Evolutionary conservation across 1,139 yeast species (phyloP), one percentile per base, ranked within the genome.

Genomic region (Yamadazyma kanchanaburiensis): DNA sequence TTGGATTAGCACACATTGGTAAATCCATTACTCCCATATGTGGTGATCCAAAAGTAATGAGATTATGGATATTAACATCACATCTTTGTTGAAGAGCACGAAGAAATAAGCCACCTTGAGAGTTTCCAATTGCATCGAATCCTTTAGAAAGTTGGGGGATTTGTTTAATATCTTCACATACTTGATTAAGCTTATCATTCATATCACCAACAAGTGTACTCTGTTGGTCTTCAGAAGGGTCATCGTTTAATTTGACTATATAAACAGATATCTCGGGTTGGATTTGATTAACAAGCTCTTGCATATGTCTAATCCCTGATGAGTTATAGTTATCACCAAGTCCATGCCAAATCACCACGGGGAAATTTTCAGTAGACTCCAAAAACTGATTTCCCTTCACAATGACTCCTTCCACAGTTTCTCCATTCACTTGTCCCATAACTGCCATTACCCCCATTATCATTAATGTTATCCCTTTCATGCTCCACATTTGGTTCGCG

Each of bases 261-360:
- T 79, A 73, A 0, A 79, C 70, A 31, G 55, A 65, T 0, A 72
- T 58, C 1, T 64, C 74, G 0, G 88, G 87, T 31, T 71, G 58
- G 4, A 58, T 52, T 8, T 58, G 53, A 18, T 60, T 47, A 5
- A 83, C 57, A 1, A 71, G 40, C 2, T 64, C 64, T 4, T 59
- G 54, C 3, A 72, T 71, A n/a, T 64, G 52, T 22, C 55, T 58
- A 62, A 83, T 76, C 1, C 83, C 77, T 0, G 71, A 55, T 0
- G 88, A 77, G 47, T 81, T 74, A 48, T 78, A 84, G 12, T 74
- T 66, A 51, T 85, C 95, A 0, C 94, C 94, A 46, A 85, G 66
- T 0, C 95, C 95, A 46, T 85, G 95, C 94, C 94, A 85, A 24
- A 85, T 48, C 3, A 85, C 86, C 3, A 84, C 70, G 0, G 89